Percentiles rank a stretch among this genome's conserved stretches.
phyloP scores from a whole-genome alignment of 345 rosid genomes.

The Pistacia integerrima region DNA sequence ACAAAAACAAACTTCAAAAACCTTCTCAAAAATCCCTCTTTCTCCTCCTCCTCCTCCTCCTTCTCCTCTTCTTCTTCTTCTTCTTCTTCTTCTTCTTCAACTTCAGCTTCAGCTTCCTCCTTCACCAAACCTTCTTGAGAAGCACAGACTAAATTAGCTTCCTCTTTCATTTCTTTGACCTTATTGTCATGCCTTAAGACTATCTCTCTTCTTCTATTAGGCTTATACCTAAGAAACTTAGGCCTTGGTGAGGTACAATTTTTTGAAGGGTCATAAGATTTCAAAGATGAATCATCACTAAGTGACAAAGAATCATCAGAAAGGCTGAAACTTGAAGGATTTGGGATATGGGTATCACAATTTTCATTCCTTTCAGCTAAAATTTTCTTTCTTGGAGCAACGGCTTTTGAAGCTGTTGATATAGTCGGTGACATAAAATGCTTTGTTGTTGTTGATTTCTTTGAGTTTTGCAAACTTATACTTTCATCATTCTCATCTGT shows the following conservation, averaged over 20 bases:
- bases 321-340: constrained; percentile 6
- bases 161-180: constrained; percentile 2
- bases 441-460: constrained; percentile 22
- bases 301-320: background rate
- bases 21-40: constrained; percentile 29
- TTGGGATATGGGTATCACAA: constrained; percentile 15
- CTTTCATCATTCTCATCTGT: constrained; percentile 38
- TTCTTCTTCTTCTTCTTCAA: constrained; percentile 28
- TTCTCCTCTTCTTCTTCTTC: constrained; percentile 18
- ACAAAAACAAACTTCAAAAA: constrained; percentile 26
- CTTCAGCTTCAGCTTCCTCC: constrained; percentile 17
- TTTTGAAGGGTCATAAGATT: constrained; percentile 33
- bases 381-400: constrained; percentile 35
- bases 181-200: constrained; percentile 23
- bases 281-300: constrained; percentile 13
- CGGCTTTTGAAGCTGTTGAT: constrained; percentile 37
- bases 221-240: constrained; percentile 41
- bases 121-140: constrained; percentile 1
- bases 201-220: constrained; percentile 36
- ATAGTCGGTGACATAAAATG: constrained; percentile 37
- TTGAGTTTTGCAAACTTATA: constrained; percentile 12
- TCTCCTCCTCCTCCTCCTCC: constrained; percentile 28
- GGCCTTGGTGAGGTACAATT: constrained; percentile 47
- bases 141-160: constrained; percentile 11
- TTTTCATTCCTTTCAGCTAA: constrained; percentile 43